Evolutionary conservation across 169 alveolate species (phyloP).

Genomic region (Sarcocystis neurona): DNA sequence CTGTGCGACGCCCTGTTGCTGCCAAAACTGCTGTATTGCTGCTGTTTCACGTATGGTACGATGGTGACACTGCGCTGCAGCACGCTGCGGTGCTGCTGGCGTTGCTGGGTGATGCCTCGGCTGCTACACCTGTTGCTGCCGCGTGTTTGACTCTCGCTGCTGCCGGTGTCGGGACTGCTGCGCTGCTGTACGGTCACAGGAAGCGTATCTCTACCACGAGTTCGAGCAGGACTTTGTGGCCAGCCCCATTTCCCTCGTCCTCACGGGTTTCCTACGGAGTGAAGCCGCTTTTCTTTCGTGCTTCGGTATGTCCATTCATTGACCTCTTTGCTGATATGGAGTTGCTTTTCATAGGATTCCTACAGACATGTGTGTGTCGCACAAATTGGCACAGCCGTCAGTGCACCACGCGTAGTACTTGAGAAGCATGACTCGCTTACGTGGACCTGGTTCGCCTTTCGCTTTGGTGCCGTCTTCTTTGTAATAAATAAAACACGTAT

Average conservation of each 20-base stretch:
- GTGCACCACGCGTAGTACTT: neutral
- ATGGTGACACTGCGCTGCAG: too few species aligned
- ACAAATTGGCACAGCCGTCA: neutral
- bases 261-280: constrained; percentile 26
- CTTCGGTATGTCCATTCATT: neutral
- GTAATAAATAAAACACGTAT: too few species aligned
- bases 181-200: neutral
- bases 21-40: too few species aligned
- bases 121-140: too few species aligned
- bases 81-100: too few species aligned
- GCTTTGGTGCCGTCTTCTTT: neutral
- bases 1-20: too few species aligned
- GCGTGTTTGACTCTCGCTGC: too few species aligned
- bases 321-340: neutral
- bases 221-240: constrained; percentile 19
- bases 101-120: too few species aligned
- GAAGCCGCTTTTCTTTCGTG: constrained; percentile 22
- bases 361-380: neutral
- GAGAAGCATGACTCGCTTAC: neutral
- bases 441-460: neutral
- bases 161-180: too few species aligned
- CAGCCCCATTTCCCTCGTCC: neutral
- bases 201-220: constrained; percentile 24
- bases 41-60: too few species aligned
- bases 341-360: neutral